Evolutionary conservation across 495 filamentous ascomycete genomes (phyloP).

Genomic region (Aspergillus mulundensis): DNA sequence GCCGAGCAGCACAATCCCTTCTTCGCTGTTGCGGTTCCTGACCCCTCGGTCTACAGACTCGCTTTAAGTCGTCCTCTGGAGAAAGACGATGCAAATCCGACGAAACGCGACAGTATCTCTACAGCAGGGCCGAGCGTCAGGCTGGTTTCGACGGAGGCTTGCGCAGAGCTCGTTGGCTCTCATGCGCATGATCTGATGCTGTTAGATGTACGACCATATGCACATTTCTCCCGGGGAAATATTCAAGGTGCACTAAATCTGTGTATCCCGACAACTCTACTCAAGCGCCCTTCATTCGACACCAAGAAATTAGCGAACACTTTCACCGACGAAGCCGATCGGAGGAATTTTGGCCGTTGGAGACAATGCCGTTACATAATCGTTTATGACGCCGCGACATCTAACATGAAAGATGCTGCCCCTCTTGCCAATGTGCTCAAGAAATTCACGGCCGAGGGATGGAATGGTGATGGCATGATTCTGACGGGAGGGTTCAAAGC

Average conservation of each 20-base stretch:
- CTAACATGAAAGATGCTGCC: slow-evolving; percentile 70
- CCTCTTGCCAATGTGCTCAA: slow-evolving; percentile 80
- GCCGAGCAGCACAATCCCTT: slow-evolving; percentile 66
- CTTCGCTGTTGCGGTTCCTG: slow-evolving; percentile 30
- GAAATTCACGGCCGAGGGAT: slow-evolving; percentile 86
- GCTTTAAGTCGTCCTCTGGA: slow-evolving; percentile 17
- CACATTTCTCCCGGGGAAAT: slow-evolving; percentile 70
- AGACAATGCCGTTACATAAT: slow-evolving; percentile 67
- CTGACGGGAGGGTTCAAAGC: slow-evolving; percentile 56
- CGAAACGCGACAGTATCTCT: no score
- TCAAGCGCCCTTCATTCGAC: slow-evolving; percentile 89
- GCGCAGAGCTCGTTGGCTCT: slow-evolving; percentile 62
- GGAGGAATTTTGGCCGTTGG: slow-evolving; percentile 75
- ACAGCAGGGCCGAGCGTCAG: slow-evolving; percentile 1
- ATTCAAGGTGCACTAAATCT: slow-evolving; percentile 81
- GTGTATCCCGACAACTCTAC: slow-evolving; percentile 89
- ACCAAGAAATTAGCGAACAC: slow-evolving; percentile 85
- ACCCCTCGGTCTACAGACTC: slow-evolving; percentile 20
- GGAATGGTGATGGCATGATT: slow-evolving; percentile 67
- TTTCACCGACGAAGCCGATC: slow-evolving; percentile 71
- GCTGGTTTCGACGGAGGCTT: slow-evolving; percentile 55
- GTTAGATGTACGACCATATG: slow-evolving; percentile 84
- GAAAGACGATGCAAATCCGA: no score
- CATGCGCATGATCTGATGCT: slow-evolving; percentile 59
- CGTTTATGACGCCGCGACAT: slow-evolving; percentile 78